Percentiles rank a stretch among this genome's conserved stretches.
Conservation (phyloP, 306 rosid species). For the Rosa multiflora region DNA sequence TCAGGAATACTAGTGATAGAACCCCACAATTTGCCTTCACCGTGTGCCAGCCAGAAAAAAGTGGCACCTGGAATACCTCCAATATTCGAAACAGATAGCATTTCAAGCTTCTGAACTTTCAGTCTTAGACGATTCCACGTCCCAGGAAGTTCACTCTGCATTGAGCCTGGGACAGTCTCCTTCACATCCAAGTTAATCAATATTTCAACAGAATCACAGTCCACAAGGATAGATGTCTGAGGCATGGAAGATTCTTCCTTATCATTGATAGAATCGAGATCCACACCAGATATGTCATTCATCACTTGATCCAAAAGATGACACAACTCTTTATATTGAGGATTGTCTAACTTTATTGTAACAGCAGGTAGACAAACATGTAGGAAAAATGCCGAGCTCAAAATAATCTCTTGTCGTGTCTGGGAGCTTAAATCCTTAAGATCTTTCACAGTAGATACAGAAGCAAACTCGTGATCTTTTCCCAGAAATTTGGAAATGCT, state of each 20-base stretch:
- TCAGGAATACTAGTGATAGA: constrained; percentile 53
- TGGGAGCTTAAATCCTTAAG: constrained; percentile 65
- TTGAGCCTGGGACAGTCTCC: constrained; percentile 49
- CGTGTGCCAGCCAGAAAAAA: constrained; percentile 82
- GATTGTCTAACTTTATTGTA: constrained; percentile 42
- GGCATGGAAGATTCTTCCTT: constrained; percentile 43
- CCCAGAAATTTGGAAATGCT: constrained; percentile 54
- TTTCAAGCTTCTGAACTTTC: constrained; percentile 60
- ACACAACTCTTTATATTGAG: constrained; percentile 52
- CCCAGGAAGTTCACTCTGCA: constrained; percentile 93
- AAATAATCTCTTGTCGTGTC: constrained; percentile 75
- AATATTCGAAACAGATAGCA: constrained; percentile 69
- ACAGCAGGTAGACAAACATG: constrained; percentile 50
- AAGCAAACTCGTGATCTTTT: constrained; percentile 67
- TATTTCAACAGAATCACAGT: constrained; percentile 60
- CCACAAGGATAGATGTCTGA: constrained; percentile 68
- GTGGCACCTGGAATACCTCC: constrained; percentile 67
- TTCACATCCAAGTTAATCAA: constrained; percentile 51
- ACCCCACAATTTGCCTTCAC: constrained; percentile 88
- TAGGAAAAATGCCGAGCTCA: constrained; percentile 66
- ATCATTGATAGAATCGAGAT: constrained; percentile 38
- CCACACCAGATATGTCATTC: constrained; percentile 43
- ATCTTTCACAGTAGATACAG: constrained; percentile 71
- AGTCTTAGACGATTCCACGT: constrained; percentile 67
- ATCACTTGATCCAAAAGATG: constrained; percentile 56